A percentile compares a stretch with the other conserved stretches of the same genome.
phyloP scores from a whole-genome alignment of 768 basidiomycete genomes.

The Tulasnella sp. region DNA sequence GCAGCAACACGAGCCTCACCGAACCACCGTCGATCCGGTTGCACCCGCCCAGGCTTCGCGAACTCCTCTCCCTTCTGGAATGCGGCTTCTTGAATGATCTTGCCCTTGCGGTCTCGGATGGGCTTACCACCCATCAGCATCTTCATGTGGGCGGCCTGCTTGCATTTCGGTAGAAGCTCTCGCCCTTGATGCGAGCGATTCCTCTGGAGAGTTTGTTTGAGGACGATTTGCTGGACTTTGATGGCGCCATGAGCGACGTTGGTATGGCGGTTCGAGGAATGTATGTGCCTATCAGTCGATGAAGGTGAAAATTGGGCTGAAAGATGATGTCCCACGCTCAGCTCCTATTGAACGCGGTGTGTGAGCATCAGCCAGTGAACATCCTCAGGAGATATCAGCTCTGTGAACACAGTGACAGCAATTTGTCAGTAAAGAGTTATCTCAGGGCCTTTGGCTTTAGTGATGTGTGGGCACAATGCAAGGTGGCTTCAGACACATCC shows the following conservation, averaged over 20 bases:
- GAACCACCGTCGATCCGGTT: constrained; percentile 96
- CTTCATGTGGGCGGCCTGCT: constrained; percentile 76
- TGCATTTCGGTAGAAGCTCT: constrained; percentile 99
- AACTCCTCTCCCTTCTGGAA: constrained; percentile 94
- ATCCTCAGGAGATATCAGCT: too few relatives aligned
- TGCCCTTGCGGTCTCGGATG: constrained; percentile 84
- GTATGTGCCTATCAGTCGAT: too few relatives aligned
- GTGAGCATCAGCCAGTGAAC: too few relatives aligned
- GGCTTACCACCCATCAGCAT: constrained; percentile 92
- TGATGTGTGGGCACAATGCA: too few relatives aligned
- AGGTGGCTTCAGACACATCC: too few relatives aligned
- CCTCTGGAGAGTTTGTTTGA: not conserved
- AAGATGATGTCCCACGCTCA: too few relatives aligned
- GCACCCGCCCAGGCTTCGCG: constrained; percentile 82
- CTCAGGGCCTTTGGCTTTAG: too few relatives aligned
- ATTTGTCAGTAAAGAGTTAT: too few relatives aligned
- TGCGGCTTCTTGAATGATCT: constrained; percentile 87
- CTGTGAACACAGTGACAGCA: too few relatives aligned
- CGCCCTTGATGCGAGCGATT: constrained; percentile 46
- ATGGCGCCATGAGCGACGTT: not conserved
- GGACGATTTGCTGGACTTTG: not conserved
- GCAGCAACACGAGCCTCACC: constrained; percentile 51
- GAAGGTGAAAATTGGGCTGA: too few relatives aligned
- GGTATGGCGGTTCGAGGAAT: too few relatives aligned
- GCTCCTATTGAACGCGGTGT: too few relatives aligned